phyloP scores from a whole-genome alignment of 139 green algal genomes.

The Mychonastes homosphaera region DNA sequence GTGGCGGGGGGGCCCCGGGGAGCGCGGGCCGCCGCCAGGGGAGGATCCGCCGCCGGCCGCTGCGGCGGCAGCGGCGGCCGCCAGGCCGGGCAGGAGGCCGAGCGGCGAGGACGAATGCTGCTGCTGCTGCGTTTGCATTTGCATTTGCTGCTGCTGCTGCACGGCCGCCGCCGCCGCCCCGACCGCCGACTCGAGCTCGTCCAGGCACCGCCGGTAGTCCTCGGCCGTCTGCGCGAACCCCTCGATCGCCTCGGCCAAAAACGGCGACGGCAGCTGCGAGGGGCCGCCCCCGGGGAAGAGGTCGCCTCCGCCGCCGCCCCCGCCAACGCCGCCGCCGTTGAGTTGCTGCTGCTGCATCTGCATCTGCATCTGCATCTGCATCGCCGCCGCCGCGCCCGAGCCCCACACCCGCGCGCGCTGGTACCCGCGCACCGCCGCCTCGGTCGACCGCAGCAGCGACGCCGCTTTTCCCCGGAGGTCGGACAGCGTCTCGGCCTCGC shows the following conservation, averaged over 20 bases:
- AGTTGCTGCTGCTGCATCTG: slow-evolving; percentile 10
- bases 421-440: slow-evolving; percentile 34
- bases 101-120: too few species aligned
- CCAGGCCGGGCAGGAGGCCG: too few species aligned
- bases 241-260: slow-evolving; percentile 7
- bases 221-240: slow-evolving; percentile 3
- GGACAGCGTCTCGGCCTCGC: slow-evolving; percentile 29
- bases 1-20: too few species aligned
- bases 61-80: too few species aligned
- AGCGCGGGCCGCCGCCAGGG: too few species aligned
- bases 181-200: slow-evolving; percentile 10
- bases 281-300: too few species aligned
- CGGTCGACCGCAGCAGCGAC: slow-evolving; percentile 29
- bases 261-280: slow-evolving; percentile 9
- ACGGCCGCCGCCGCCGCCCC: too few species aligned
- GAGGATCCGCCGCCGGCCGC: too few species aligned
- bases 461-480: slow-evolving; percentile 41
- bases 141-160: too few species aligned
- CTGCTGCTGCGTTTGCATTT: too few species aligned
- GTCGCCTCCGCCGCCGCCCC: too few species aligned
- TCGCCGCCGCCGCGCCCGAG: slow-evolving; percentile 17
- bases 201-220: slow-evolving; percentile 11
- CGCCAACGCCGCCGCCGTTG: background rate
- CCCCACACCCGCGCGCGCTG: slow-evolving; percentile 37
- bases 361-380: slow-evolving; percentile 10